phyloP scores from a whole-genome alignment of 78 protist genomes.

The Planoprotostelium fungivorum region DNA sequence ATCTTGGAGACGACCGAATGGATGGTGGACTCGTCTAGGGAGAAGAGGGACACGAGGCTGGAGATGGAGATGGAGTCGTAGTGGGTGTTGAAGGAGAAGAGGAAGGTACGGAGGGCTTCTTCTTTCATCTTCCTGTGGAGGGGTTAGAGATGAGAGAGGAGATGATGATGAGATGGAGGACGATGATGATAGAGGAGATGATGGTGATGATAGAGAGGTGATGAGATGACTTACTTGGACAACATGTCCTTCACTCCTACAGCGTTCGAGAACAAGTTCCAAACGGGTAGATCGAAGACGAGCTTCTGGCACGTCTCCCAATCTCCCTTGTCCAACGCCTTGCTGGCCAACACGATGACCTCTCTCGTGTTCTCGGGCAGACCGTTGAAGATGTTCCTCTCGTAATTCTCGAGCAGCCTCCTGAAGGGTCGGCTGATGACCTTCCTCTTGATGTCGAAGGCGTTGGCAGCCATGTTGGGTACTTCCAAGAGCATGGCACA shows the following conservation, averaged over 20 bases:
- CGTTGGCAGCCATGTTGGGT: conserved; percentile 78
- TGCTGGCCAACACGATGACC: conserved; percentile 72
- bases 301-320: conserved; percentile 59
- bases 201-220: not conserved
- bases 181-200: too few relatives aligned
- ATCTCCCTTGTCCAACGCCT: conserved; percentile 75
- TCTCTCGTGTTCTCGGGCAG: conserved; percentile 92
- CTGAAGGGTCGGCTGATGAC: conserved; percentile 73
- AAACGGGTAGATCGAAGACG: conserved; percentile 46
- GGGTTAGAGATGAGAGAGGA: not conserved
- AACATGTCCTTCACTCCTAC: conserved; percentile 41
- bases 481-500: conserved; percentile 89
- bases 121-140: conserved; percentile 62
- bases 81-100: conserved; percentile 49
- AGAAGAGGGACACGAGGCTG: conserved; percentile 58
- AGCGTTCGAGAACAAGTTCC: conserved; percentile 59
- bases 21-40: conserved; percentile 27
- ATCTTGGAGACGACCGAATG: conserved; percentile 74
- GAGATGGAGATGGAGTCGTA: conserved; percentile 63
- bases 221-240: not conserved
- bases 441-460: conserved; percentile 42
- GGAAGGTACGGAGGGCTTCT: conserved; percentile 76
- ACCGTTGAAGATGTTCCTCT: conserved; percentile 67
- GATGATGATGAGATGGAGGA: too few relatives aligned
- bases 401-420: conserved; percentile 61